Conservation (phyloP, 2,329 filamentous ascomycete species). For the Diaporthe destruens region DNA sequence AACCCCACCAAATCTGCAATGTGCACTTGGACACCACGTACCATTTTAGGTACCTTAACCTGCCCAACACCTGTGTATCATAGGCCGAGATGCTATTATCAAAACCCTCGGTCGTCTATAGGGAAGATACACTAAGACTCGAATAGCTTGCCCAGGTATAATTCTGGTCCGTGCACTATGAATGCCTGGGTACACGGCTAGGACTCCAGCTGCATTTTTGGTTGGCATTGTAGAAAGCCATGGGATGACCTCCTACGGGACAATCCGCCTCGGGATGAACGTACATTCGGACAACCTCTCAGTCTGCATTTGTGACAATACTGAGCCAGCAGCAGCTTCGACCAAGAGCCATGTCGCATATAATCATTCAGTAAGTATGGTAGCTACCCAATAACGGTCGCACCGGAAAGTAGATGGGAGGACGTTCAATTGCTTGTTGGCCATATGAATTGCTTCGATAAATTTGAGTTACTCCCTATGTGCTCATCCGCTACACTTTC, state of each 20-base stretch:
- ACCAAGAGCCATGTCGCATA: neutral
- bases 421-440: neutral
- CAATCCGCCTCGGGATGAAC: neutral
- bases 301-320: neutral
- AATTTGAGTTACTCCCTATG: neutral
- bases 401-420: neutral
- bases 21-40: neutral
- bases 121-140: neutral
- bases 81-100: neutral
- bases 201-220: neutral
- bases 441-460: neutral
- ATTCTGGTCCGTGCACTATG: neutral
- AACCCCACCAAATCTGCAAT: conserved; percentile 18
- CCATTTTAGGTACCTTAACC: no score
- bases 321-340: neutral
- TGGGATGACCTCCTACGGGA: neutral
- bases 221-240: neutral
- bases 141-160: neutral
- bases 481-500: neutral
- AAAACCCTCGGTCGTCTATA: no score
- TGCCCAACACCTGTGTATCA: neutral
- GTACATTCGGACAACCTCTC: neutral
- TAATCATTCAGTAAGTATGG: neutral
- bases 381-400: no score
- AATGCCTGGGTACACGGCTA: neutral